These are phyloP conservation scores for Alternaria arborescens DNA, from an alignment of 2,329 filamentous ascomycete species.

Conservation along the genomic window DNA sequence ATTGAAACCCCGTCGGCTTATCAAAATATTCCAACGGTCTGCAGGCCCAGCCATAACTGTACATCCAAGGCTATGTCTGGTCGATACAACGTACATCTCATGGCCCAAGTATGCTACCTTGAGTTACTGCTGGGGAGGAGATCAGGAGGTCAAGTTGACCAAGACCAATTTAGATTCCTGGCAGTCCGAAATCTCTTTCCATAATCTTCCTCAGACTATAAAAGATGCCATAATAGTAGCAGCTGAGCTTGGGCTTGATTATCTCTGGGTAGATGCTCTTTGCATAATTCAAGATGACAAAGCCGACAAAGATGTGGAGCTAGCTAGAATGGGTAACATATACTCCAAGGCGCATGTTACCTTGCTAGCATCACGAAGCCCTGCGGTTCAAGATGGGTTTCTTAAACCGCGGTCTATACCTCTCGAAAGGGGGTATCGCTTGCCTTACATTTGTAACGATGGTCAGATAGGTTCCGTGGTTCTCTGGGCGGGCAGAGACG, in stretches of 20 bases:
- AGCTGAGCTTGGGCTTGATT: not conserved
- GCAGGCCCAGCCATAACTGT: not conserved
- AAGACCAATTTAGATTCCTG: not conserved
- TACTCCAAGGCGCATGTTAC: not conserved
- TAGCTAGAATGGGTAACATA: not conserved
- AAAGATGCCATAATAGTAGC: conserved; percentile 3
- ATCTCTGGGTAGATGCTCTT: conserved; percentile 7
- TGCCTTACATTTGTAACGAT: not conserved
- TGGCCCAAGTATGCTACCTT: conserved; percentile 1
- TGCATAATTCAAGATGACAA: conserved; percentile 9
- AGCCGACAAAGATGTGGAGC: not conserved
- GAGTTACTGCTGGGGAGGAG: conserved; percentile 6
- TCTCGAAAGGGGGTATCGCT: not conserved
- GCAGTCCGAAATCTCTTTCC: not conserved
- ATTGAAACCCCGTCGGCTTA: not conserved
- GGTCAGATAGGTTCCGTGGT: not conserved
- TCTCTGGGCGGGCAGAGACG: not conserved
- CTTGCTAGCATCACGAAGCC: not conserved
- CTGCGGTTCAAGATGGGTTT: not conserved
- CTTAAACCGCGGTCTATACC: not conserved
- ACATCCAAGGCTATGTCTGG: not conserved
- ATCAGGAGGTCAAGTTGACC: not conserved
- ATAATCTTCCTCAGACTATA: not conserved
- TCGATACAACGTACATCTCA: not conserved
- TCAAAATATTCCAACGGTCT: not conserved